Evolutionary conservation across 2,329 filamentous ascomycete genomes (phyloP).

Genomic region (Scedosporium minutisporum): DNA sequence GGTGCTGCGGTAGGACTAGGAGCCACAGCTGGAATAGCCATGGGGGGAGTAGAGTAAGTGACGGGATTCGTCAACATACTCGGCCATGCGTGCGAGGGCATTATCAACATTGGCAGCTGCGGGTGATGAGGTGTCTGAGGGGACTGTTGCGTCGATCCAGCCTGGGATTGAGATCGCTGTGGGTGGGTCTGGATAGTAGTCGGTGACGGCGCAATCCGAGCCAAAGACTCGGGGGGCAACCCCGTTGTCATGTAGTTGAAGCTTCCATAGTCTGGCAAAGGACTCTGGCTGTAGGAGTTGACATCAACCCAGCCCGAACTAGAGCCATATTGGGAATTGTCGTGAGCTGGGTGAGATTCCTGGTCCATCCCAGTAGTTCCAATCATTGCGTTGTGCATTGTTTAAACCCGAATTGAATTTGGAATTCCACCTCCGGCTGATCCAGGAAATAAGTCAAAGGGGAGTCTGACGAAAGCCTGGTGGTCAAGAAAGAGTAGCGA

Average conservation of each 20-base stretch:
- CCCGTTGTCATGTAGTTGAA: constrained; percentile 48
- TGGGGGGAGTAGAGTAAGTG: constrained; percentile 49
- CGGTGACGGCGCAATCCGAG: constrained; percentile 48
- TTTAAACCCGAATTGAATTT: constrained; percentile 8
- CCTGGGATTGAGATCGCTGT: constrained; percentile 19
- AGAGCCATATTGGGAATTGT: constrained; percentile 29
- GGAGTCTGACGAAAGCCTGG: too few species aligned
- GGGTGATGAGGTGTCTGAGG: constrained; percentile 31
- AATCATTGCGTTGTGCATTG: constrained; percentile 36
- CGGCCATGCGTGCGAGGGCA: constrained; percentile 64
- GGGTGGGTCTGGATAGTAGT: constrained; percentile 41
- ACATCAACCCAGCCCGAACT: constrained; percentile 45
- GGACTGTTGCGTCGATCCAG: constrained; percentile 21
- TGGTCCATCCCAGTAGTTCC: constrained; percentile 35
- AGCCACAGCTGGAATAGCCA: constrained; percentile 38
- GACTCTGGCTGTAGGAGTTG: constrained; percentile 51
- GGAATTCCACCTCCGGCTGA: too few species aligned
- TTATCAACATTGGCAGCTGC: constrained; percentile 61
- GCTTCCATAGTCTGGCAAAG: constrained; percentile 58
- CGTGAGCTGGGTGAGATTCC: constrained; percentile 33
- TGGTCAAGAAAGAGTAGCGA: too few species aligned
- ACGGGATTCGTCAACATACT: constrained; percentile 70
- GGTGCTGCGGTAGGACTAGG: background rate
- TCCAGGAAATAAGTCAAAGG: background rate
- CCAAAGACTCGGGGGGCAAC: constrained; percentile 39